Base-by-base conservation (phyloP, 2,329 filamentous ascomycete species). In the Colletotrichum limetticola region DNA sequence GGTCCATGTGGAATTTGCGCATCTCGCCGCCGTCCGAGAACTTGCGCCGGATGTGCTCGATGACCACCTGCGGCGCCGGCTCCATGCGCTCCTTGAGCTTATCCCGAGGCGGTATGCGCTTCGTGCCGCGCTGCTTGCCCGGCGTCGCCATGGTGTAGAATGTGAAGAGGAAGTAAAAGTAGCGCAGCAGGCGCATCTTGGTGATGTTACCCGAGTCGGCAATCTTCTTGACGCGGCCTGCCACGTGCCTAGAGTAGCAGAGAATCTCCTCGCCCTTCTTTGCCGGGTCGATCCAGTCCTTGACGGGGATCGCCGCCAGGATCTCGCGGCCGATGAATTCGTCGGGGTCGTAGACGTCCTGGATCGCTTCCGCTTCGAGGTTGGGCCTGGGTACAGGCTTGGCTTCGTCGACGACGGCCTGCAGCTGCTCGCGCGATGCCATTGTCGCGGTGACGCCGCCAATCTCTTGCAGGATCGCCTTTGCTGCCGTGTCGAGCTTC, bases 321-420 rank as follows among this genome's bases (percentile, higher is more conserved):
- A 93, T 89, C 49, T 93, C 91, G 26, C 84, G 82, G 1, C 93
- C 92, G 66, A 97, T 91, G 49, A 97, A 85, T 8, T 85, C 85
- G 35, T 91, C 86, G 19, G 91, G 86, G 4, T 92, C 86, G 82
- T 97, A 97, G 49, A 95, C 93, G 70, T 95, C 92, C 73, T 92
- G 88, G 26, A 94, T 89, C 56, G 90, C 90, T 30, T 87, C 85
- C 2, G 94, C 93, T 4, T 89, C 85, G 35, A 91, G 83, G 78
- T 96, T 94, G 74, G 92, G 89, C 60, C 86, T 88, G 5, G 94
- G 94, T 30, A 94, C 90, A 1, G 94, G 94, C 80, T 95, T 95
- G 66, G 90, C 88, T 22, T 88, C 87, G 77, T 94, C 91, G 46
- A 91, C 86, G 8, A 86, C 89, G 11, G 89, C 89, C 76, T 92